Evolutionary conservation across 1,284 basidiomycete genomes (phyloP), one percentile per base, ranked within the genome.

Genomic region (Ustilago trichophora): DNA sequence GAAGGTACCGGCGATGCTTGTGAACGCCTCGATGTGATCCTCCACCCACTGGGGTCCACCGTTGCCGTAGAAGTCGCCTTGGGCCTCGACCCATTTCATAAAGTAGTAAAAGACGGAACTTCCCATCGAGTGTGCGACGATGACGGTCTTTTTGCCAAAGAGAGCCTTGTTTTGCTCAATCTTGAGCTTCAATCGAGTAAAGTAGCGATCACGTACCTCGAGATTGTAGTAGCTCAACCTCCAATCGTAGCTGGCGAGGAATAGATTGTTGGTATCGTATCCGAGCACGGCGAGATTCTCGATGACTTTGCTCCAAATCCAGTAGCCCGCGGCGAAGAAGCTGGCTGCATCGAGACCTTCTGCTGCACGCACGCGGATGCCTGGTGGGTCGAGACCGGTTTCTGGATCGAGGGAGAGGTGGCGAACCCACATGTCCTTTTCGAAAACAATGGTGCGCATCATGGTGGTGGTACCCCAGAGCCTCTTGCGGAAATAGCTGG

Each of bases 11-110:
- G 89, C 92, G 57, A 97, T 88, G 54, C 50, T 95, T 9, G 62
- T 75, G 47, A 82, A 82, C 6, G 78, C 75, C 37, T 81, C 78
- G 18, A 84, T 73, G 62, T 85, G 83, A n/a, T 77, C 90, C 85
- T 98, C 94, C 15, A 96, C 92, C 96, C 96, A 99, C 26, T 87
- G 84, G 2, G 88, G 84, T 1, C 95, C 96, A 15, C 93, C 95
- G 4, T 88, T 87, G 5, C 95, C 95, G 72, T 90, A 90, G 3
- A 82, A 66, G 52, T 77, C 81, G 41, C 85, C 82, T 16, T 90
- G 87, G 0, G 92, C 90, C 82, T 99, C 96, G 0, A 96, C 93
- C 96, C 95, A 98, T 84, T 97, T 98, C 56, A 78, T 68, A 44
- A 80, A 78, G 48, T 76, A 74, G 34, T 68, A 63, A 26, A 72